Conservation (phyloP, 345 rosid genomes). For the Conringia planisiliqua region DNA sequence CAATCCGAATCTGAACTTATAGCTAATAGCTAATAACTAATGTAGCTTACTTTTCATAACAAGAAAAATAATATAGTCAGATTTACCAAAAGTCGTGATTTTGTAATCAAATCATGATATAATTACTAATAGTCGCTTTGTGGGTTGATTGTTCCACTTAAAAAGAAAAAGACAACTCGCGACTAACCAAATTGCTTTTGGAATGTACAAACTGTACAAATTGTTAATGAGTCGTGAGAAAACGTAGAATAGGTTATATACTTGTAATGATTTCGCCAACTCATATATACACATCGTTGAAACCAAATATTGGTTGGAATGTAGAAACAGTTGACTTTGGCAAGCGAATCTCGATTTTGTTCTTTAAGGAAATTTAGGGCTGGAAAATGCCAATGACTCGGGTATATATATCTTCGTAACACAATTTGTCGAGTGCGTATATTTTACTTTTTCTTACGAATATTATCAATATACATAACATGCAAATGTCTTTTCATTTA, state of each 20-base stretch:
- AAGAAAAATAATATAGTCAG: background rate
- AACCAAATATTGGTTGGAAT: constrained; percentile 14
- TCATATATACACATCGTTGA: background rate
- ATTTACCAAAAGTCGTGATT: background rate
- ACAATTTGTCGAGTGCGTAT: constrained; percentile 1
- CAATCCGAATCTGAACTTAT: background rate
- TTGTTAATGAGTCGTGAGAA: constrained; percentile 13
- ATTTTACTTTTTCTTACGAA: constrained; percentile 24
- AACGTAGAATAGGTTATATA: background rate
- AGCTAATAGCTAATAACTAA: background rate
- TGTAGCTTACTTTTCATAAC: background rate
- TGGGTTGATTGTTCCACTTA: background rate
- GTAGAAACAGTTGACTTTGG: constrained; percentile 21
- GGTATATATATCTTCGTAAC: background rate
- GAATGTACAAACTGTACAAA: too few species aligned
- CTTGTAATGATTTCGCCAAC: constrained; percentile 13
- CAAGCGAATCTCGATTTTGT: constrained; percentile 17
- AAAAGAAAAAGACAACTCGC: background rate
- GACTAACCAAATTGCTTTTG: background rate
- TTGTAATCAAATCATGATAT: background rate
- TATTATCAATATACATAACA: constrained; percentile 1
- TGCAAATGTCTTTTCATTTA: constrained; percentile 1
- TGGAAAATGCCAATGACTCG: background rate
- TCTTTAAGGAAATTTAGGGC: background rate
- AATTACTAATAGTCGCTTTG: background rate